Evolutionary conservation across 371 early-diverging fungal species (phyloP), one percentile per base, ranked within the genome.

Genomic region (Mortierella sp.): DNA sequence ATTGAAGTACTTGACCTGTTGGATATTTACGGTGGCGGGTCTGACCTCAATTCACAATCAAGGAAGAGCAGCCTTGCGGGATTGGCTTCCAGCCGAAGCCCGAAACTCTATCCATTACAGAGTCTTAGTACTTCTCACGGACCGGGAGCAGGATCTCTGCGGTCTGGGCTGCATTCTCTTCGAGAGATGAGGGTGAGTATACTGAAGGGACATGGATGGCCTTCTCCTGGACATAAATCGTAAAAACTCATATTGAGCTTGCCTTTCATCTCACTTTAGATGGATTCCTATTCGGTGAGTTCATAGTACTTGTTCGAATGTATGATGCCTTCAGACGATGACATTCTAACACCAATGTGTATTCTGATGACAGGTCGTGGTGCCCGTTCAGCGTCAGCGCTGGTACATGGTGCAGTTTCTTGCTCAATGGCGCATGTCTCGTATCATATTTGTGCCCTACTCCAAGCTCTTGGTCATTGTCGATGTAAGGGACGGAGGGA

Each of bases 381-480:
- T 63, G 1, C 74, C 74, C 1, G 74, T 73, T 2, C 74, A 73
- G 43, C 37, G 60, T 1, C 74, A 73, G 19, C 44, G 74, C 14
- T 73, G 74, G 74, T 73, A 73, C 28, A 56, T 73, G 16, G 47
- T 73, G 47, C 58, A 57, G 7, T 59, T 73, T 17, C n/a, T 73
- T 27, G 63, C 67, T 6, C 74, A 73, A 25, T 73, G 74, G 68
- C 58, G 74, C 37, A 73, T 73, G 74, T 67, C 67, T 19, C 48
- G 48, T 22, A 52, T 73, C 19, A 56, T 73, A 8, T 73, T 73
- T 50, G 67, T 73, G 17, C 74, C 74, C 7, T 44, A 63, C 48
- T 67, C 67, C 60, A 73, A 63, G 48, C 63, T 73, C 14, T 34
- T 73, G 22, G 67, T 73, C 45, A 67, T 73, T 41, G 41, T 73